Conservation (phyloP, 306 rosid species). For the Cicer chorassanicum region DNA sequence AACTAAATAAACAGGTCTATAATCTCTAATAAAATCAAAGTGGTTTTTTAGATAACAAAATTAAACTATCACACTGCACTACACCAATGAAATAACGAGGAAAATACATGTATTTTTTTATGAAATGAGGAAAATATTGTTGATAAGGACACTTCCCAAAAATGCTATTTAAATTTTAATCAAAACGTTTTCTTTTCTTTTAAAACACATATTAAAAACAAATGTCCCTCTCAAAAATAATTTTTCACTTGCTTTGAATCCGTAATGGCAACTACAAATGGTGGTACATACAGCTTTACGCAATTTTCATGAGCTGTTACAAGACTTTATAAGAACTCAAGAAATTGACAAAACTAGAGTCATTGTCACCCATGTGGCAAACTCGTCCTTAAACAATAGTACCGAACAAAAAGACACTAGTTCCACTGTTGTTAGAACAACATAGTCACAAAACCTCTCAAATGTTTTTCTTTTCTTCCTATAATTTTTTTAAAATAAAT, state of each 20-base stretch:
- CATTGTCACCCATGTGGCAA: constrained; percentile 47
- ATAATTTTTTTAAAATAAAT: not conserved
- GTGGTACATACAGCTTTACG: constrained; percentile 5
- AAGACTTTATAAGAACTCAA: not conserved
- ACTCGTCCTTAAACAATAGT: not conserved
- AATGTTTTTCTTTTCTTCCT: not conserved
- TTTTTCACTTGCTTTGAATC: not conserved
- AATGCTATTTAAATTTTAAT: too few relatives aligned
- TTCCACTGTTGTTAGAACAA: constrained; percentile 11
- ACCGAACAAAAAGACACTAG: constrained; percentile 11
- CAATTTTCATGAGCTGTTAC: constrained; percentile 26
- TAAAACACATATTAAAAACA: too few relatives aligned
- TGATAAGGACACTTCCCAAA: constrained; percentile 5
- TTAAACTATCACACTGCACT: too few relatives aligned
- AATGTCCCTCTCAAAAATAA: constrained; percentile 8
- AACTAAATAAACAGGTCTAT: too few relatives aligned
- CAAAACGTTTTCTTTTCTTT: too few relatives aligned
- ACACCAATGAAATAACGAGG: too few relatives aligned
- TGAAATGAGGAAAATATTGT: not conserved
- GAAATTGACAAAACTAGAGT: constrained; percentile 41
- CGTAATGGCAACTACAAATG: not conserved
- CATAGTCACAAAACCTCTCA: not conserved
- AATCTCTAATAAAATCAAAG: too few relatives aligned
- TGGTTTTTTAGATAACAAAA: too few relatives aligned
- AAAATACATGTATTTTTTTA: too few relatives aligned